These are phyloP conservation scores for Scheffersomyces ergatensis DNA, from an alignment of 805 yeast genomes.

Conservation along the genomic window DNA sequence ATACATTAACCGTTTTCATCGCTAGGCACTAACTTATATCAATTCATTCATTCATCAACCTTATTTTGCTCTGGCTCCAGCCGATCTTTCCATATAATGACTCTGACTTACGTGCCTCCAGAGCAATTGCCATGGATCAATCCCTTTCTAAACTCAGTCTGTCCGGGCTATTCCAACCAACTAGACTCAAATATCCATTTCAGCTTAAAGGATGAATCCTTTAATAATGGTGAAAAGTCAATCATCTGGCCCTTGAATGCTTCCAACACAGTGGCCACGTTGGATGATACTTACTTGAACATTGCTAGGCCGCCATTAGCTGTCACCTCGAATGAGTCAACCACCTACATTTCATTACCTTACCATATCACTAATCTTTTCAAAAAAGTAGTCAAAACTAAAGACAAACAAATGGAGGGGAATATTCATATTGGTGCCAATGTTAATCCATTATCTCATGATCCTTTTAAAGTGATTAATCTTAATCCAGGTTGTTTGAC, in stretches of 20 bases:
- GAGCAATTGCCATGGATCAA: slow-evolving; percentile 24
- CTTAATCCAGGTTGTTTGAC: slow-evolving; percentile 54
- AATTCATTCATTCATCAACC: not conserved
- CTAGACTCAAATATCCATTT: slow-evolving; percentile 35
- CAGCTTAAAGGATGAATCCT: slow-evolving; percentile 13
- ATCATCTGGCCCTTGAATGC: slow-evolving; percentile 25
- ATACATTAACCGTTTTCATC: not conserved
- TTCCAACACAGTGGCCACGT: slow-evolving; percentile 12
- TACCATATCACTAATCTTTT: slow-evolving; percentile 46
- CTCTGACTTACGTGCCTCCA: slow-evolving; percentile 16
- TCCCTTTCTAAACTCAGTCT: slow-evolving; percentile 32
- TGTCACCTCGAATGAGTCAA: slow-evolving; percentile 33
- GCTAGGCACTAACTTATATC: too few relatives aligned
- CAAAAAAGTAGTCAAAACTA: slow-evolving; percentile 29
- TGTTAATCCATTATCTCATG: slow-evolving; percentile 51
- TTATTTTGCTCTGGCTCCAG: not conserved
- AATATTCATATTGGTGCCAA: slow-evolving; percentile 52
- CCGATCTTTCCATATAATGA: slow-evolving; percentile 17
- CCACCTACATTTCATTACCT: slow-evolving; percentile 53
- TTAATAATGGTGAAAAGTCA: slow-evolving; percentile 6
- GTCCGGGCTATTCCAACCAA: slow-evolving; percentile 29
- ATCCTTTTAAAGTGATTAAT: slow-evolving; percentile 51
- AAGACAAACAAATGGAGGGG: slow-evolving; percentile 38
- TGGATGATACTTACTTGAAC: slow-evolving; percentile 28
- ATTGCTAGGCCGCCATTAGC: slow-evolving; percentile 35